Conservation (phyloP, 2,329 filamentous ascomycete genomes). For the Bipolaris gigantea region DNA sequence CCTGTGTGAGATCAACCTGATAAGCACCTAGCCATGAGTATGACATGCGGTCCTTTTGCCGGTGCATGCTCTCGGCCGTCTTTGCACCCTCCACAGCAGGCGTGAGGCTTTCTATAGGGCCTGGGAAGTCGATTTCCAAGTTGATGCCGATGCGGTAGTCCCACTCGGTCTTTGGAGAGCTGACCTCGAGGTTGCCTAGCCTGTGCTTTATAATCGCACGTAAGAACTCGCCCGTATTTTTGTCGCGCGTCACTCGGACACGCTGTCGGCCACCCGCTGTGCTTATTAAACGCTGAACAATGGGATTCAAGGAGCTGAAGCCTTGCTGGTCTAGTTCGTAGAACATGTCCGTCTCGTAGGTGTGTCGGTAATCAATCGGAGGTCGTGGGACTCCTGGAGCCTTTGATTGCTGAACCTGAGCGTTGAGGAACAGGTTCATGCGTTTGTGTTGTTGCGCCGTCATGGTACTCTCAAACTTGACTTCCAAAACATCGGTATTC, state of each 20-base stretch:
- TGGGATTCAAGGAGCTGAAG: conserved; percentile 46
- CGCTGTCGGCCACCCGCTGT: conserved; percentile 26
- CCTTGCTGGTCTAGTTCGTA: conserved; percentile 60
- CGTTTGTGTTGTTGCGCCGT: conserved; percentile 84
- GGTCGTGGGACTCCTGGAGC: conserved; percentile 52
- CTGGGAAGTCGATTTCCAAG: conserved; percentile 82
- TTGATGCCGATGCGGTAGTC: conserved; percentile 95
- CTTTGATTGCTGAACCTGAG: conserved; percentile 60
- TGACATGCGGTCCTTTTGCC: conserved; percentile 87
- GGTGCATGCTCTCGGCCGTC: conserved; percentile 53
- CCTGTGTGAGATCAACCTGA: conserved; percentile 91
- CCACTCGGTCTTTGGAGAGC: conserved; percentile 73
- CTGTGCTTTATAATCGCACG: conserved; percentile 89
- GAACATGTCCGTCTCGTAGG: conserved; percentile 80
- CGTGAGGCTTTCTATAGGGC: conserved; percentile 60
- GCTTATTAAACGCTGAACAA: conserved; percentile 61
- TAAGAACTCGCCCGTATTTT: conserved; percentile 68
- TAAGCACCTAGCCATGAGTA: conserved; percentile 81
- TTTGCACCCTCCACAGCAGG: conserved; percentile 48
- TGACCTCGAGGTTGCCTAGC: conserved; percentile 85
- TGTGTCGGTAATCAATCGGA: conserved; percentile 77
- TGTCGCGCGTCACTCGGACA: conserved; percentile 68
- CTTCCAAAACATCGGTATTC: conserved; percentile 24
- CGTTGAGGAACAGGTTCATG: conserved; percentile 85
- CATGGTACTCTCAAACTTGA: conserved; percentile 81